Evolutionary conservation across 1,139 yeast genomes (phyloP), one percentile per base, ranked within the genome.

Genomic region (Saccharomycopsis phalli): DNA sequence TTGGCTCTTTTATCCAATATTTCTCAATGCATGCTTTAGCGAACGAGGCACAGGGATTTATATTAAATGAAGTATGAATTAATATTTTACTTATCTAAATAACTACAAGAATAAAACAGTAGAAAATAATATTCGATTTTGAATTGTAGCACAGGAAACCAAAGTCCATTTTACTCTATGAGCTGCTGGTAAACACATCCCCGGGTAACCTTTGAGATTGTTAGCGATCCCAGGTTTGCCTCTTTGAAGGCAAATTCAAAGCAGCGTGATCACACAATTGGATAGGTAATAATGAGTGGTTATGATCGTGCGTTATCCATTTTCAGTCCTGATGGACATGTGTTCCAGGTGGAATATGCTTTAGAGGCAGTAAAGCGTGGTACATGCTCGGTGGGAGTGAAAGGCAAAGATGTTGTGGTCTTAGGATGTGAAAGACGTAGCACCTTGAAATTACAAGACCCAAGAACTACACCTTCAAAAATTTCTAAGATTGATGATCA

Each of bases 261-360:
- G 7, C 6, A 6, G 6, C 31, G 4, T 13, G 22, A 11, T 19
- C 4, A 31, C 34, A n/a, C 22, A 31, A 19, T 20, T n/a, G 21
- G 21, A 13, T 13, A 10, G 6, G 4, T 34, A 39, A 51, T 16
- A 44, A 84, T 91, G 98, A 84, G 96, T 72, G 97, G 98, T 49
- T 91, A 91, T 95, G 98, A 91, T 65, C 80, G 98, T 74, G 98
- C 98, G 47, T 75, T 91, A 57, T 88, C 97, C 47, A 94, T 91
- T 62, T 91, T 91, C 67, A 86, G 94, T 60, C 99, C 99, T 49
- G 98, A 91, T 66, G 99, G 99, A 50, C 96, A 91, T 61, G 95
- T 88, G 59, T 91, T 91, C 69, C 97, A 91, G 71, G 98, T 93
- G 35, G 98, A 91, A 64, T 91, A 91, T 56, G 99, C 98, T 22